Evolutionary conservation across 257 asterid species (phyloP).

Genomic region (Solanum stenotomum): DNA sequence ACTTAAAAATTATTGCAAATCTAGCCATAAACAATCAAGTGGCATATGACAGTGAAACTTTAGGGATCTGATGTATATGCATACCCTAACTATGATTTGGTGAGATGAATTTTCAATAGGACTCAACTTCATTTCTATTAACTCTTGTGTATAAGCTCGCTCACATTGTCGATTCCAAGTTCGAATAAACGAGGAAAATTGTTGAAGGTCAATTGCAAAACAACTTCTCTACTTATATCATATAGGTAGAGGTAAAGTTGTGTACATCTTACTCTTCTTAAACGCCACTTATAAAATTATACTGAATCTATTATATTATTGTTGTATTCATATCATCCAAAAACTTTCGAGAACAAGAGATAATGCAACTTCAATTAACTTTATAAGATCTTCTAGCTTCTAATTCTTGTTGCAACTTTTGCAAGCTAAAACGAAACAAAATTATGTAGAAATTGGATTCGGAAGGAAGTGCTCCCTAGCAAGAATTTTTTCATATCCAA

Average conservation of each 20-base stretch:
- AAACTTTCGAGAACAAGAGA: background rate
- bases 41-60: background rate
- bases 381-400: background rate
- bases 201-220: background rate
- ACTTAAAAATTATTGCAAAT: background rate
- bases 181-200: background rate
- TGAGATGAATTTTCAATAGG: background rate
- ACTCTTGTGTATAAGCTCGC: background rate
- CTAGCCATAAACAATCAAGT: background rate
- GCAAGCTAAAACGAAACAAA: background rate
- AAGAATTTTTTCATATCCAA: no score
- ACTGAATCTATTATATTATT: no score
- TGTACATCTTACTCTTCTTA: background rate
- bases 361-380: background rate
- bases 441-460: background rate
- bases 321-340: background rate
- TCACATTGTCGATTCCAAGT: background rate
- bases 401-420: no score
- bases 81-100: background rate
- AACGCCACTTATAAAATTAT: background rate
- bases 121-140: background rate
- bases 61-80: background rate
- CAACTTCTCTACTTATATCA: background rate
- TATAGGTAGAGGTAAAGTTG: background rate
- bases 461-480: background rate